Percentiles rank a stretch among this genome's conserved stretches.
Conservation (phyloP, 2,329 filamentous ascomycete genomes). For the Fusarium ambrosium region DNA sequence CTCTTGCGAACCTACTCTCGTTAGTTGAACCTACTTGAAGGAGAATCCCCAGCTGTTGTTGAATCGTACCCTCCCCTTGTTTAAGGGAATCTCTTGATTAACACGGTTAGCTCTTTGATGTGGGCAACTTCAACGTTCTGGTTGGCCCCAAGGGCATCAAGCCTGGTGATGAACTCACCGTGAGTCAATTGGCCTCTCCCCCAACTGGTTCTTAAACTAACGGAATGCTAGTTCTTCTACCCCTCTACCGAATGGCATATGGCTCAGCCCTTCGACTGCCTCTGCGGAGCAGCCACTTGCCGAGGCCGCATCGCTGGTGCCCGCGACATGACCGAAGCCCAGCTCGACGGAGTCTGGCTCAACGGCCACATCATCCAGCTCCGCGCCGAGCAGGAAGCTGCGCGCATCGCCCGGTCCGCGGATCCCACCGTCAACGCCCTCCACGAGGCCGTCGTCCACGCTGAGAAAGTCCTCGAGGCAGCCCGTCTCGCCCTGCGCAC, state of each 20-base stretch:
- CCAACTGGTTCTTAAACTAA: conserved; percentile 8
- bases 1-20: conserved; percentile 75
- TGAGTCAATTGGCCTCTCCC: conserved; percentile 37
- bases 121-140: conserved; percentile 67
- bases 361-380: conserved; percentile 72
- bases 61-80: background rate
- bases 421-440: conserved; percentile 60
- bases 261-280: conserved; percentile 78
- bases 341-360: conserved; percentile 71
- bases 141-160: conserved; percentile 69
- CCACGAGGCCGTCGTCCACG: conserved; percentile 58
- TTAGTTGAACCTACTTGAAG: conserved; percentile 56
- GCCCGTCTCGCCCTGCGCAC: conserved; percentile 59
- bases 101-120: conserved; percentile 70
- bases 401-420: conserved; percentile 29
- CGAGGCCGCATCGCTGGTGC: conserved; percentile 74
- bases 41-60: conserved; percentile 24
- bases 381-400: conserved; percentile 57
- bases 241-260: conserved; percentile 82
- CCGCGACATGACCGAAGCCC: conserved; percentile 66
- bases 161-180: conserved; percentile 70
- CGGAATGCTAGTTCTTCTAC: conserved; percentile 72
- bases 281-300: conserved; percentile 70
- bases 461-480: conserved; percentile 62
- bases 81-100: conserved; percentile 1